Percentiles rank a stretch among this genome's conserved stretches.
These are phyloP conservation scores for Craterostigma plantagineum DNA, from an alignment of 257 asterid genomes.

Conservation along the genomic window DNA sequence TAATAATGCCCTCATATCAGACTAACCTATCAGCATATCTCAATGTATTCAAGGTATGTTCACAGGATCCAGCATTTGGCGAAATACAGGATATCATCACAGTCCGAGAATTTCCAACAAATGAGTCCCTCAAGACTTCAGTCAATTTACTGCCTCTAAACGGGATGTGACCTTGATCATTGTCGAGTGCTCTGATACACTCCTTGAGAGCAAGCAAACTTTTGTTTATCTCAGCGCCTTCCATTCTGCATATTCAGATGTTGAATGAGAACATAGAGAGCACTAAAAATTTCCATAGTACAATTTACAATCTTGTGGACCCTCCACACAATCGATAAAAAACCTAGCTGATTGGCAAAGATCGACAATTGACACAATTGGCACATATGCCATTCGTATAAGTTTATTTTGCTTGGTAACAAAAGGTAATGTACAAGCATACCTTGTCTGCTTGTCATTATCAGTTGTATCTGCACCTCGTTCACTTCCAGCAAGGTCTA, in stretches of 20 bases:
- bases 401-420: background rate
- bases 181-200: slow-evolving; percentile 97
- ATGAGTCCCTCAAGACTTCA: slow-evolving; percentile 85
- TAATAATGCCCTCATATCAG: background rate
- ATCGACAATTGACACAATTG: background rate
- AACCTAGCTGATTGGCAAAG: slow-evolving; percentile 5
- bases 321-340: background rate
- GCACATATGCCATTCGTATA: too few relatives aligned
- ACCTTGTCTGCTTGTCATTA: slow-evolving; percentile 97
- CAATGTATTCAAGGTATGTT: slow-evolving; percentile 85
- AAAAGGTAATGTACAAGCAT: slow-evolving; percentile 3
- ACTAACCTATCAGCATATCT: slow-evolving; percentile 92
- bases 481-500: slow-evolving; percentile 99
- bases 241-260: slow-evolving; percentile 50
- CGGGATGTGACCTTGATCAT: slow-evolving; percentile 95
- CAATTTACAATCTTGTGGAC: background rate
- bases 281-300: background rate
- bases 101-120: slow-evolving; percentile 90
- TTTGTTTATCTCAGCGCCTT: slow-evolving; percentile 99
- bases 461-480: slow-evolving; percentile 99
- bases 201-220: slow-evolving; percentile 96
- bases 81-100: slow-evolving; percentile 93
- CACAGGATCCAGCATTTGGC: slow-evolving; percentile 89
- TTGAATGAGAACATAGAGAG: slow-evolving; percentile 1
- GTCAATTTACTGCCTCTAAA: slow-evolving; percentile 97